Evolutionary conservation across 148 eudicot species (phyloP), one percentile per base, ranked within the genome.

Genomic region (Camellia japonica): DNA sequence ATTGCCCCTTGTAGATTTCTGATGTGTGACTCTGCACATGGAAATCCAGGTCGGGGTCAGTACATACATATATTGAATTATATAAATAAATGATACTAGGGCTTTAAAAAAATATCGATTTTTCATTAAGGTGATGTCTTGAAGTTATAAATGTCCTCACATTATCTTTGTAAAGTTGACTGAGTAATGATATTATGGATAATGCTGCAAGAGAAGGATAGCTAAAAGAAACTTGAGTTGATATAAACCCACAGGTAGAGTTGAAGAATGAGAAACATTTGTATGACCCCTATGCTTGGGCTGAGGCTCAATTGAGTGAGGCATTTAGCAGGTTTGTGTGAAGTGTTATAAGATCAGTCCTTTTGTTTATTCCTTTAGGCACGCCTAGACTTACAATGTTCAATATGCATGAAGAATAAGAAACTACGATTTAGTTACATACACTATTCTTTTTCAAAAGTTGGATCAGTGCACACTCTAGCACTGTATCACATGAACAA

Each of bases 41-140:
- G 38, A 30, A 30, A 30, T 30, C 38, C 38, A 30, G 38, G 38
- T 30, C 38, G 38, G 38, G 38, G 38, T 30, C 38, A 30, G 38
- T 30, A 58, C 61, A 58, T 58, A 58, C 3, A 47, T 70, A 16
- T 70, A 14, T 55, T 47, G 56, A 52, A 72, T 72, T 72, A 41
- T 20, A 47, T 72, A 72, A 47, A 52, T 72, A 72, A 72, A 72
- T 52, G 75, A 43, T 52, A 16, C 60, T 72, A 14, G 44, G 42
- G 18, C 14, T 52, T 30, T 0, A 10, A 52, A 7, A n/a, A 20
- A 5, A 19, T 6, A 19, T 51, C 6, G 1, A 1, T 2, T 10
- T 52, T 20, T 72, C 7, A 54, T 20, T 30, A 3, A 49, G 30
- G 60, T 72, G 43, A 14, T 52, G n/a, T n/a, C 10, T 6, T 30